These are phyloP conservation scores for Phaffia australis DNA, from an alignment of 768 basidiomycete genomes.

Conservation along the genomic window DNA sequence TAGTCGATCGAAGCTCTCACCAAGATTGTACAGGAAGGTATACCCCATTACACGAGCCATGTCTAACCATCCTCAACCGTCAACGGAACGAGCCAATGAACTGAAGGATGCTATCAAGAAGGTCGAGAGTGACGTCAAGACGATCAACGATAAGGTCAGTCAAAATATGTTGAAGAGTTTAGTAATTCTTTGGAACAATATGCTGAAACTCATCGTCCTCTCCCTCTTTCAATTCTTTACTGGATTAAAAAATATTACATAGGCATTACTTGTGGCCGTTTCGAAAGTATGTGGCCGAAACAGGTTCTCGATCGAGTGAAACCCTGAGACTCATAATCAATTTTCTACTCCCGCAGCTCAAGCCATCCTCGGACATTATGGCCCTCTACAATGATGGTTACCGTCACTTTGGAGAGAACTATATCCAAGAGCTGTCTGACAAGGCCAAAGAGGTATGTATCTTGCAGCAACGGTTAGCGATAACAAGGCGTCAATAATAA, in stretches of 20 bases:
- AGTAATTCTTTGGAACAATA: not conserved
- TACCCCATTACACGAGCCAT: too few species aligned
- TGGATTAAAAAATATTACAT: constrained; percentile 34
- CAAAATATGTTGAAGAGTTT: not conserved
- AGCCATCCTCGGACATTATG: constrained; percentile 74
- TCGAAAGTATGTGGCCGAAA: constrained; percentile 47
- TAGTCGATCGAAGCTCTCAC: too few species aligned
- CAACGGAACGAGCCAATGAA: too few species aligned
- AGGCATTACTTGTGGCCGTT: constrained; percentile 52
- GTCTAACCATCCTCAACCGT: too few species aligned
- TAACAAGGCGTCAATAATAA: not conserved
- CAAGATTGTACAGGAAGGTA: too few species aligned
- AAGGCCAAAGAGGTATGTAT: constrained; percentile 60
- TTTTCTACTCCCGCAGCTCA: constrained; percentile 42
- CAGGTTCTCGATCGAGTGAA: not conserved
- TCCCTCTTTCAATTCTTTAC: constrained; percentile 33
- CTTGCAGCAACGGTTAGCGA: not conserved
- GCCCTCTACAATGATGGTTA: constrained; percentile 63
- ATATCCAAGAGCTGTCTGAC: constrained; percentile 81
- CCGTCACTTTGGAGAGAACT: constrained; percentile 93
- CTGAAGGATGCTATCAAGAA: too few species aligned
- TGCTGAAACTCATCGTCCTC: not conserved
- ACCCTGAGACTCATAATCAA: not conserved
- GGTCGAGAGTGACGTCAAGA: too few species aligned
- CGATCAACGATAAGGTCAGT: not conserved